These are phyloP conservation scores for Termitomyces sp. DNA, from an alignment of 768 basidiomycete genomes.

Conservation along the genomic window DNA sequence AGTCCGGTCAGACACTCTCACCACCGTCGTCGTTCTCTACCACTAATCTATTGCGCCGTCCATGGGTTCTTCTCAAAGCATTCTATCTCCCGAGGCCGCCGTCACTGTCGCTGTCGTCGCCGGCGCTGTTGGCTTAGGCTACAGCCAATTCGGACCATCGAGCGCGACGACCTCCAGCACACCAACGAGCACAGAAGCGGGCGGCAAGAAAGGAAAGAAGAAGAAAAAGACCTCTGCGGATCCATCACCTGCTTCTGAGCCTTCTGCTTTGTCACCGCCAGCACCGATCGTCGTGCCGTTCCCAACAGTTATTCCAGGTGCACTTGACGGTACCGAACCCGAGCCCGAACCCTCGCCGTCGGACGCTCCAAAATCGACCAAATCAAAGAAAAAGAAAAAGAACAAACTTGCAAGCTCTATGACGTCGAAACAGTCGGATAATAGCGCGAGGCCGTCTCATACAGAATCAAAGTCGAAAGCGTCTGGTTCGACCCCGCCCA, in stretches of 20 bases:
- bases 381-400: conserved; percentile 28
- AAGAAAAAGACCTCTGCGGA: conserved; percentile 14
- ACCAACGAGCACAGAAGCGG: background rate
- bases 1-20: background rate
- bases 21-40: background rate
- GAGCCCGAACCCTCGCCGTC: background rate
- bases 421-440: background rate
- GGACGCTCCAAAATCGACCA: conserved; percentile 8
- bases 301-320: conserved; percentile 44
- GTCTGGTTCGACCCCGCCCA: background rate
- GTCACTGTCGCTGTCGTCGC: conserved; percentile 37
- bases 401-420: conserved; percentile 31
- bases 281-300: conserved; percentile 26
- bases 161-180: background rate
- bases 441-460: background rate
- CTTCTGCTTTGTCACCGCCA: conserved; percentile 6
- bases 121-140: conserved; percentile 41
- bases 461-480: conserved; percentile 30
- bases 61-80: conserved; percentile 51
- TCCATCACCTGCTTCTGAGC: background rate
- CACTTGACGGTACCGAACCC: conserved; percentile 31
- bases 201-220: conserved; percentile 23
- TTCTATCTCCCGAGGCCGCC: conserved; percentile 36
- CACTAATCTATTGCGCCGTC: background rate
- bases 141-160: conserved; percentile 26